Conservation (phyloP, 1,284 basidiomycete species). For the Cutaneotrichosporon sp. region DNA sequence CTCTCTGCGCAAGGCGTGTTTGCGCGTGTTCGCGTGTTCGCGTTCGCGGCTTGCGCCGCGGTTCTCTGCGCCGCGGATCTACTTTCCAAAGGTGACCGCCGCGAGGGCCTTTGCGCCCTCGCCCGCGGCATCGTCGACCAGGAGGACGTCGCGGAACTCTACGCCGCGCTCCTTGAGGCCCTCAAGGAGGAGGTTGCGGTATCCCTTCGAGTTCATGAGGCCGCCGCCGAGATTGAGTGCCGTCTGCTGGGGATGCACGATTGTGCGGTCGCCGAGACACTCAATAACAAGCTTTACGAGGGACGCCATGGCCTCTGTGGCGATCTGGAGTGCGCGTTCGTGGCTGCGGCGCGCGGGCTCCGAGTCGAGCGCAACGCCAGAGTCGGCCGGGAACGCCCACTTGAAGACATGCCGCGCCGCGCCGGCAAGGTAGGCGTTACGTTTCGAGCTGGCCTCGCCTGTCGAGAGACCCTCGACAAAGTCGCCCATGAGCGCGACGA, state of each 20-base stretch:
- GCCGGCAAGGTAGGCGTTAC: conserved; percentile 39
- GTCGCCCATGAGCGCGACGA: conserved; percentile 28
- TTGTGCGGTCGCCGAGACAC: conserved; percentile 32
- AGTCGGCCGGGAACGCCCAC: conserved; percentile 37
- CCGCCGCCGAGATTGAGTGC: conserved; percentile 38
- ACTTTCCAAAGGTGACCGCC: conserved; percentile 22
- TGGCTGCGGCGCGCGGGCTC: conserved; percentile 13
- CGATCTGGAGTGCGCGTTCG: conserved; percentile 26
- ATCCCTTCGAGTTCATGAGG: conserved; percentile 35
- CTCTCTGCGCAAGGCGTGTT: too few relatives aligned
- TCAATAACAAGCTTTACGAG: conserved; percentile 30
- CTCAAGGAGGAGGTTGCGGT: conserved; percentile 29
- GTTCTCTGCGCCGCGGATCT: too few relatives aligned
- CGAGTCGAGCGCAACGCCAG: conserved; percentile 7
- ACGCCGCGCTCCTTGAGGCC: conserved; percentile 26
- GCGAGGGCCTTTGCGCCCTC: conserved; percentile 35
- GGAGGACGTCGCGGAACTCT: conserved; percentile 26
- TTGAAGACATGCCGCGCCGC: conserved; percentile 34
- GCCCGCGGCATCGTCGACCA: conserved; percentile 37
- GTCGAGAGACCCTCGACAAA: conserved; percentile 22
- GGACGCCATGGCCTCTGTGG: conserved; percentile 19
- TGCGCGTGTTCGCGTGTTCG: too few relatives aligned
- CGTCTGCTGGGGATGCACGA: conserved; percentile 27
- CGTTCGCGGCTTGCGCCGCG: too few relatives aligned
- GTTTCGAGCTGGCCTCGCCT: conserved; percentile 31